These are phyloP conservation scores for Podosphaera aphanis DNA, from an alignment of 2,329 filamentous ascomycete genomes.

Conservation along the genomic window DNA sequence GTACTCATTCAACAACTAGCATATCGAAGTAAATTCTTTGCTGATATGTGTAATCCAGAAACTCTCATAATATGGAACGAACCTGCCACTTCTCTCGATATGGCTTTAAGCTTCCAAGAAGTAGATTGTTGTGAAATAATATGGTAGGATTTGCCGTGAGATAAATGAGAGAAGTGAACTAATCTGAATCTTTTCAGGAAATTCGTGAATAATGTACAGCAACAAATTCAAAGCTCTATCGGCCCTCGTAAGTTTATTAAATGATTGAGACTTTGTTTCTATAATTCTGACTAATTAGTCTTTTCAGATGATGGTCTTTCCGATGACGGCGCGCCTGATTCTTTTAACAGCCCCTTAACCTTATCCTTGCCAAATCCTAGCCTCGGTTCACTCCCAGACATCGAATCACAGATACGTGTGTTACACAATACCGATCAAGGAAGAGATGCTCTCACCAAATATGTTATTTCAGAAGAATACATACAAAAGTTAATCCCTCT, in stretches of 20 bases:
- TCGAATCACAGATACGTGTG: constrained; percentile 63
- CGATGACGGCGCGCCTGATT: constrained; percentile 61
- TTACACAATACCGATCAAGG: constrained; percentile 52
- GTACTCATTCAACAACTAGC: not conserved
- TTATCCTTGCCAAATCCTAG: constrained; percentile 59
- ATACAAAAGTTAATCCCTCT: constrained; percentile 68
- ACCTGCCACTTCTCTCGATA: constrained; percentile 58
- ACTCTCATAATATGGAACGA: constrained; percentile 98
- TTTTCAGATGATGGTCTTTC: constrained; percentile 58
- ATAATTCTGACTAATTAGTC: constrained; percentile 1
- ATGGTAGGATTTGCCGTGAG: constrained; percentile 36
- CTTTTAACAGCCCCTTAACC: constrained; percentile 39
- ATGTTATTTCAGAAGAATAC: constrained; percentile 66
- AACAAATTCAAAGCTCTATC: constrained; percentile 40
- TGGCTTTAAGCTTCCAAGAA: constrained; percentile 97
- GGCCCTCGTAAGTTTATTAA: constrained; percentile 30
- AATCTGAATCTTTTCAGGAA: constrained; percentile 32
- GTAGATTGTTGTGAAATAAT: constrained; percentile 80
- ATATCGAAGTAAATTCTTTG: not conserved
- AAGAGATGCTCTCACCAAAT: constrained; percentile 69
- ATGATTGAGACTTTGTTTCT: not conserved
- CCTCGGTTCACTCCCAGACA: constrained; percentile 60
- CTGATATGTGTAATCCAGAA: constrained; percentile 28
- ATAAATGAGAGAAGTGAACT: not conserved
- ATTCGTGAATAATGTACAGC: constrained; percentile 71